Evolutionary conservation across 352 stramenopile genomes (phyloP).

Genomic region (Globisporangium canariense): DNA sequence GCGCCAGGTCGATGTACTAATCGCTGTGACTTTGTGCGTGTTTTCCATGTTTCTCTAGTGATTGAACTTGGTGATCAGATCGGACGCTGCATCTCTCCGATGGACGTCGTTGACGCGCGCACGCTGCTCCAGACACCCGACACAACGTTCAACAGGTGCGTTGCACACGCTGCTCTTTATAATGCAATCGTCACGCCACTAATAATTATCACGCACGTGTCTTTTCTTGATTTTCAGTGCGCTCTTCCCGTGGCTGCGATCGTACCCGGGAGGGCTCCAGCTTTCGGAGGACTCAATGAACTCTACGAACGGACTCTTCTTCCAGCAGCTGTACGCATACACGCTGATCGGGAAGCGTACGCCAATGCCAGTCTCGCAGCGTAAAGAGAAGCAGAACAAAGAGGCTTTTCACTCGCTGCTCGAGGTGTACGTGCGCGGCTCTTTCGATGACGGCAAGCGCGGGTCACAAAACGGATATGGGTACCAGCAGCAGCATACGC

Average conservation of each 20-base stretch:
- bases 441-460: constrained; percentile 39
- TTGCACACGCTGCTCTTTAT: neutral
- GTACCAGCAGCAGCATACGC: constrained; percentile 13
- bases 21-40: neutral
- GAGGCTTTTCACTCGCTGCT: constrained; percentile 63
- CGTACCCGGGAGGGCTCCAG: constrained; percentile 48
- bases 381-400: constrained; percentile 58
- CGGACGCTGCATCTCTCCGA: constrained; percentile 53
- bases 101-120: constrained; percentile 76
- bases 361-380: constrained; percentile 34
- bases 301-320: constrained; percentile 73
- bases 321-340: constrained; percentile 83
- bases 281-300: constrained; percentile 54
- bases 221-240: constrained; percentile 26
- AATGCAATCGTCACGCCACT: neutral
- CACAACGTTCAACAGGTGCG: constrained; percentile 46
- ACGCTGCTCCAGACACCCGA: constrained; percentile 67
- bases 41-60: constrained; percentile 23
- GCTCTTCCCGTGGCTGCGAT: constrained; percentile 75
- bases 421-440: constrained; percentile 63
- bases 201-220: neutral
- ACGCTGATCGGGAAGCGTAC: constrained; percentile 67
- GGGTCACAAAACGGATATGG: constrained; percentile 3
- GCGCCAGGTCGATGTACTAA: no score
- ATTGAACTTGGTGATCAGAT: constrained; percentile 71